Base-by-base conservation (phyloP, 352 stramenopile species). In the Globisporangium yorkense region DNA sequence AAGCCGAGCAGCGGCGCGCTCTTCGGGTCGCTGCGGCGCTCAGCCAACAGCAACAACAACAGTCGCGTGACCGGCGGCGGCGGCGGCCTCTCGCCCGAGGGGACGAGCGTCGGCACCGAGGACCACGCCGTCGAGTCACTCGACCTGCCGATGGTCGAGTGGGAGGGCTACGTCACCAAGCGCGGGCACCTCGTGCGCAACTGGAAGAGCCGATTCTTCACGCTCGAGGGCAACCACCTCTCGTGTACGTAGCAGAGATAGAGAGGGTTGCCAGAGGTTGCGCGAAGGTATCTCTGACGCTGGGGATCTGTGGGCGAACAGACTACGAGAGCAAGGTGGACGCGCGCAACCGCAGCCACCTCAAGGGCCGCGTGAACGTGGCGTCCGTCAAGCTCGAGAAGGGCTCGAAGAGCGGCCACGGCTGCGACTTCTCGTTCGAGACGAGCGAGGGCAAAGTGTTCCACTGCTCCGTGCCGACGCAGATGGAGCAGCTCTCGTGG, bases 111-210 rank as follows among this genome's bases (percentile, higher is more conserved):
- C 51, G 67, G 64, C 47, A 66, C 61, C 29, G 77, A 85, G 12
- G 81, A 92, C 50, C 71, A 85, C 24, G 52, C 44, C 0, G 73
- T 95, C 20, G 86, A 95, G 68, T 90, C 80, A 57, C 67, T 95
- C 10, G 86, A 95, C 57, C 66, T 95, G 51, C 86, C 85, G 21
- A 91, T 90, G 24, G 80, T 92, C 33, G 86, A 96, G 61, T 96
- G 86, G 86, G 86, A 96, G 68, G 86, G 86, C 41, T 96, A 94
- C 61, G 86, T 93, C n/a, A 92, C 82, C n/a, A 96, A 96, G 67
- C 74, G 84, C 39, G 84, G 86, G 0, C 84, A 96, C 54, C 67
- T 96, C 40, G 84, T 96, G 58, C 79, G 84, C 50, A 94, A 96
- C 66, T 96, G 86, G 86, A 96, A 94, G 56, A 78, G 80, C 62